These are phyloP conservation scores for Debaryomyces psychrophilus DNA, from an alignment of 1,139 yeast genomes.

Conservation along the genomic window DNA sequence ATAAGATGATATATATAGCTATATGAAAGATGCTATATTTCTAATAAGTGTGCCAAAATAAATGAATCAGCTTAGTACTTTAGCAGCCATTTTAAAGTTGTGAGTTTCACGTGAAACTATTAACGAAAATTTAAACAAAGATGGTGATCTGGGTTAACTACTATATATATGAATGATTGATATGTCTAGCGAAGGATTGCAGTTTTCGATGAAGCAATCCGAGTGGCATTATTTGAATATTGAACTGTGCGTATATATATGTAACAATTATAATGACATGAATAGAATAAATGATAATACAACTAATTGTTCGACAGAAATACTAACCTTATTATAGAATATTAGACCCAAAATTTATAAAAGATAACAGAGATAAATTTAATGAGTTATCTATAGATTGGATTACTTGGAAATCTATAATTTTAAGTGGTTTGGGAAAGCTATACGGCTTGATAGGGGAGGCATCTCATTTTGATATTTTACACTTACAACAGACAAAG, in stretches of 20 bases:
- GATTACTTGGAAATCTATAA: conserved; percentile 37
- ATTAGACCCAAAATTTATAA: conserved; percentile 7
- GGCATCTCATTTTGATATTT: conserved; percentile 34
- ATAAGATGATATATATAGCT: too few species aligned
- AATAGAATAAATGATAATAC: background rate
- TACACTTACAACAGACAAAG: conserved; percentile 17
- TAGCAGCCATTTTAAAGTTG: background rate
- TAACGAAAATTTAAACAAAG: background rate
- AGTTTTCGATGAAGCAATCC: background rate
- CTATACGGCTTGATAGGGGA: conserved; percentile 44
- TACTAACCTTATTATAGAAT: conserved; percentile 8
- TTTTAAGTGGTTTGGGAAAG: conserved; percentile 28
- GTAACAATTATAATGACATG: too few species aligned
- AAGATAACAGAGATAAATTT: conserved; percentile 13
- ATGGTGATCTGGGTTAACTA: background rate
- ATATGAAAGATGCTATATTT: background rate
- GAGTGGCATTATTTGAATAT: conserved; percentile 14
- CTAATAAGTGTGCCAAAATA: background rate
- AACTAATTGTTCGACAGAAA: conserved; percentile 9
- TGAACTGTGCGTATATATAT: conserved; percentile 21
- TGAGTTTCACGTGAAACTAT: background rate
- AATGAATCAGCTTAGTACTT: background rate
- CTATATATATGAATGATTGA: background rate
- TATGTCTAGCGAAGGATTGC: background rate
- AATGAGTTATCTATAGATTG: conserved; percentile 22